A percentile compares a stretch with the other conserved stretches of the same genome.
Evolutionary conservation across 139 green algal genomes (phyloP).

Genomic region (Coelastrella sp.): DNA sequence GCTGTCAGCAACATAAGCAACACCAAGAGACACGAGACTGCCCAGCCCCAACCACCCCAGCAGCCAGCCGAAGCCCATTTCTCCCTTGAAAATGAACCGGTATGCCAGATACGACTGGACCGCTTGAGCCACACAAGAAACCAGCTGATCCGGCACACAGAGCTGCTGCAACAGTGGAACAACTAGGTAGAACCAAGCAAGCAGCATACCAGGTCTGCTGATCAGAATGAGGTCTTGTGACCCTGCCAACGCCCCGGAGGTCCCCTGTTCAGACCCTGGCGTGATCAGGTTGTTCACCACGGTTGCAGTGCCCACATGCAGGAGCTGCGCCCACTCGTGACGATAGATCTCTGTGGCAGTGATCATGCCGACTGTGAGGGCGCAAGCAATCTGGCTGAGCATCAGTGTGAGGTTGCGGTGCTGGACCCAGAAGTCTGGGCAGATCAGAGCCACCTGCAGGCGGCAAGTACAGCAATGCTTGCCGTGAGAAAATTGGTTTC

Average conservation of each 20-base stretch:
- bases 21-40: not conserved
- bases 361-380: slow-evolving; percentile 37
- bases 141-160: slow-evolving; percentile 24
- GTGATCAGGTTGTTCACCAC: not conserved
- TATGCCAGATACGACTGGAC: slow-evolving; percentile 19
- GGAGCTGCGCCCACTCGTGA: slow-evolving; percentile 5
- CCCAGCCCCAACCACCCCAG: not conserved
- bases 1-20: not conserved
- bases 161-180: slow-evolving; percentile 38
- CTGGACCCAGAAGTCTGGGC: slow-evolving; percentile 29
- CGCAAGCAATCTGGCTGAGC: slow-evolving; percentile 29
- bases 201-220: slow-evolving; percentile 13
- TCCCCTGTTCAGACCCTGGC: not conserved
- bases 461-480: not conserved
- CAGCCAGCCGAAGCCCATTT: not conserved
- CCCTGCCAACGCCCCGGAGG: not conserved
- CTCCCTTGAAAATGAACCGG: slow-evolving; percentile 17
- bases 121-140: not conserved
- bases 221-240: not conserved
- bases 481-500: not conserved
- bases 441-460: slow-evolving; percentile 20
- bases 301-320: not conserved
- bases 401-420: slow-evolving; percentile 31
- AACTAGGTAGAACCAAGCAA: slow-evolving; percentile 35
- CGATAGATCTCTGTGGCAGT: slow-evolving; percentile 32